A percentile compares a stretch with the other conserved stretches of the same genome.
These are phyloP conservation scores for Globisporangium mamillatum DNA, from an alignment of 352 stramenopile species.

Conservation along the genomic window DNA sequence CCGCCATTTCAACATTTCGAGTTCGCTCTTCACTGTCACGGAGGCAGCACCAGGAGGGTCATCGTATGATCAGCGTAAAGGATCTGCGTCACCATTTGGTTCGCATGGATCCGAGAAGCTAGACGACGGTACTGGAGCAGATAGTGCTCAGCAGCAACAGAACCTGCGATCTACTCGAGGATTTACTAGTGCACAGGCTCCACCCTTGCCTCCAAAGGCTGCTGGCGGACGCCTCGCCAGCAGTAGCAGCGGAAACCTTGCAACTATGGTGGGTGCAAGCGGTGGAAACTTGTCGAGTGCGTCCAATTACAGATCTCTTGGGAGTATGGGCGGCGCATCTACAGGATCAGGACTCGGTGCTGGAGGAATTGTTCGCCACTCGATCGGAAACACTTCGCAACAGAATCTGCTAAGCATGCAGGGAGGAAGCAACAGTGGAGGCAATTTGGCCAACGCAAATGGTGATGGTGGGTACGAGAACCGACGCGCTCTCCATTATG, in stretches of 20 bases:
- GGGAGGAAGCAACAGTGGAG: constrained; percentile 11
- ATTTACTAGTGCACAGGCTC: constrained; percentile 9
- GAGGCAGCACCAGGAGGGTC: constrained; percentile 6
- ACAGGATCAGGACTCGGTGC: not conserved
- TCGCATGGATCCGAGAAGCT: constrained; percentile 17
- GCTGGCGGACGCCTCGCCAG: not conserved
- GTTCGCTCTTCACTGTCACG: constrained; percentile 68
- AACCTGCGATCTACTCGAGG: constrained; percentile 3
- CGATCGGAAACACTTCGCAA: constrained; percentile 14
- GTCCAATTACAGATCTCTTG: constrained; percentile 16
- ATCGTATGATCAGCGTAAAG: constrained; percentile 21
- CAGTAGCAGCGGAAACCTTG: constrained; percentile 21
- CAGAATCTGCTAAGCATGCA: constrained; percentile 21
- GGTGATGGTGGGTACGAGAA: constrained; percentile 9
- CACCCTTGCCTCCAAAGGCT: constrained; percentile 16
- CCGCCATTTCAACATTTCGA: constrained; percentile 53
- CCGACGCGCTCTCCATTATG: constrained; percentile 18
- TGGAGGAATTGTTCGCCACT: constrained; percentile 16
- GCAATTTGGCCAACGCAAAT: constrained; percentile 2
- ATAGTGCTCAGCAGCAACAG: constrained; percentile 6
- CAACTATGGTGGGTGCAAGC: not conserved
- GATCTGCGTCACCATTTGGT: constrained; percentile 11
- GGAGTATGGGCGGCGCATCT: constrained; percentile 5
- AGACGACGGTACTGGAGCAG: constrained; percentile 10
- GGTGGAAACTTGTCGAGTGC: constrained; percentile 4